Base-by-base conservation (phyloP, 345 rosid species). In the Draba incana region DNA sequence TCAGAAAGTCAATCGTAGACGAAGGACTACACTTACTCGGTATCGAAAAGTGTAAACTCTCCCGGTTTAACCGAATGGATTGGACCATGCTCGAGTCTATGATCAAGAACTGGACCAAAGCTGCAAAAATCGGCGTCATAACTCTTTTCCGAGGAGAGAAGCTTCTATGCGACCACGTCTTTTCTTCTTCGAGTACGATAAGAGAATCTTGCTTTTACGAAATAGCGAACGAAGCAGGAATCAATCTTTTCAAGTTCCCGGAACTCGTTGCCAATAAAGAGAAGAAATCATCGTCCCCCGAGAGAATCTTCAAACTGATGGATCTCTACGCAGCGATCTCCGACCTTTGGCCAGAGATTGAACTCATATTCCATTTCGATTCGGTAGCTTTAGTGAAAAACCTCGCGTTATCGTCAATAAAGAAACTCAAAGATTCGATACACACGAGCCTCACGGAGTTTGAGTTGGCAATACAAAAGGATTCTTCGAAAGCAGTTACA, bases 181-280 rank as follows among this genome's bases (percentile, higher is more conserved):
- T 90, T 72, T 66, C 92, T 15, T 73, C 80, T 25, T 84, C 90
- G 5, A 16, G 51, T 2, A 44, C 84, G 0, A 70, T 78, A 51
- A 82, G 83, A 55, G 89, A 93, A 45, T 74, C 94, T 54, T 88
- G 89, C 75, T 88, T 90, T 48, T 56, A 81, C 8, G 90, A 88
- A 11, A 81, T 93, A 59, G 70, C 83, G 0, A 77, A 60, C 70
- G 96, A 83, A 64, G 90, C 82, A 37, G 96, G 92, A 3, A 13
- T 70, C 8, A 55, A 69, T 53, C 80, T 93, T 48, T 90, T 93
- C 80, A 74, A 51, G 69, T 80, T 90, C 62, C 89, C 96, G 0
- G 90, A 88, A 68, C 58, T 80, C 44, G 75, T 88, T 4, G 72
- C 88, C 20, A 85, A 75, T 48, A 59, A 73, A 64, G 88, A 86